A percentile compares a stretch with the other conserved stretches of the same genome.
phyloP scores from a whole-genome alignment of 257 asterid genomes.

The Marsdenia floribunda region DNA sequence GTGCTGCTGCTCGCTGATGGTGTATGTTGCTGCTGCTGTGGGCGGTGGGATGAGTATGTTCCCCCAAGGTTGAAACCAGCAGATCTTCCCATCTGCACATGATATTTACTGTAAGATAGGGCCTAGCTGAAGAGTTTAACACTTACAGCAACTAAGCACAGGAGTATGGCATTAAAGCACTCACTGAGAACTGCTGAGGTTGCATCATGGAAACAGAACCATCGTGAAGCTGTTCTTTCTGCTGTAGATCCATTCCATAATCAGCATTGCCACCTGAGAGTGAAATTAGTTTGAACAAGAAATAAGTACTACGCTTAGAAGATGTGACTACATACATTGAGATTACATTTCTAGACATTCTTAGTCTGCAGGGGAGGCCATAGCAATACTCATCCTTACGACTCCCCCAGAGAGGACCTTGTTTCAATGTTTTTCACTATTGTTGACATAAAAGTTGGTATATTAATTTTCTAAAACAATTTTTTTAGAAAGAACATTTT shows the following conservation, averaged over 20 bases:
- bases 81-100: constrained; percentile 85
- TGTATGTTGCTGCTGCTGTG: constrained; percentile 81
- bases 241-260: constrained; percentile 75
- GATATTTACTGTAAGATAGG: constrained; percentile 4
- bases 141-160: not conserved
- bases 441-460: not conserved
- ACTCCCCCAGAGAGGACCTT: not conserved
- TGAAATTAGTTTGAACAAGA: constrained; percentile 4
- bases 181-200: constrained; percentile 86
- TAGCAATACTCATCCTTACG: not conserved
- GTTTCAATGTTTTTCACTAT: not conserved
- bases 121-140: not conserved
- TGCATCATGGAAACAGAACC: constrained; percentile 83
- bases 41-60: constrained; percentile 76
- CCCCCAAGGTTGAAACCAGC: constrained; percentile 91
- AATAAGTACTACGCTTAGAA: not conserved
- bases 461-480: not conserved
- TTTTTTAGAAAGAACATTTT: not conserved
- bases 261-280: constrained; percentile 81
- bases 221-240: constrained; percentile 87
- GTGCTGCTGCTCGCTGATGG: constrained; percentile 59
- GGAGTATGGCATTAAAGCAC: constrained; percentile 26
- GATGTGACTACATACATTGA: not conserved
- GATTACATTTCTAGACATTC: not conserved
- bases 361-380: not conserved